These are phyloP conservation scores for Vitis hybrid DNA, from an alignment of 177 flowering plant genomes.

Conservation along the genomic window DNA sequence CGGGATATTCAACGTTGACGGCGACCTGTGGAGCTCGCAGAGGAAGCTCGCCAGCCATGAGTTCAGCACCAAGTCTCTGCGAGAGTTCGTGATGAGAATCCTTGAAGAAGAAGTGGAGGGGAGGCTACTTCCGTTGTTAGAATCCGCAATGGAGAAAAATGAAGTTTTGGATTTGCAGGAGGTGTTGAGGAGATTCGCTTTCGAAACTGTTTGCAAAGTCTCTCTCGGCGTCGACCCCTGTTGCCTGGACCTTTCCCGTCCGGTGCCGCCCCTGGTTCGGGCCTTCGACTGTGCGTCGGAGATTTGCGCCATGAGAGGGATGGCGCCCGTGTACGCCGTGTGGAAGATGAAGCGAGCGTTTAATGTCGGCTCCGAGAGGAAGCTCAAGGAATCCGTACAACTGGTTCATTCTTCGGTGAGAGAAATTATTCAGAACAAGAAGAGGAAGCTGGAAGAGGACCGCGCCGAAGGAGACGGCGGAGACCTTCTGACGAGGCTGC, in stretches of 20 bases:
- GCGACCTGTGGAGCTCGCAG: conserved; percentile 51
- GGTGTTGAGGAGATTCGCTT: conserved; percentile 52
- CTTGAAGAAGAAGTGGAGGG: conserved; percentile 35
- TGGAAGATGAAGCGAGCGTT: conserved; percentile 70
- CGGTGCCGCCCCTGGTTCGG: conserved; percentile 33
- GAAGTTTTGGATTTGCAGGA: conserved; percentile 67
- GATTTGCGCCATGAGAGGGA: conserved; percentile 56
- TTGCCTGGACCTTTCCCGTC: conserved; percentile 39
- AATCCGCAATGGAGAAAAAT: conserved; percentile 25
- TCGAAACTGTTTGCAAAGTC: conserved; percentile 58
- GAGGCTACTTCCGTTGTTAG: conserved; percentile 48
- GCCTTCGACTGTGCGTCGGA: conserved; percentile 70
- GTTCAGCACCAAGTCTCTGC: conserved; percentile 38
- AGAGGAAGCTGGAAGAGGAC: not conserved
- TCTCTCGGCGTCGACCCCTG: conserved; percentile 61
- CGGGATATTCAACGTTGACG: conserved; percentile 77
- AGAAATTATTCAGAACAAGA: conserved; percentile 41
- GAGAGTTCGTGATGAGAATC: conserved; percentile 28
- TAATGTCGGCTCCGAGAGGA: conserved; percentile 54
- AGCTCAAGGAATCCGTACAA: conserved; percentile 47
- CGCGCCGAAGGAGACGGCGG: not conserved
- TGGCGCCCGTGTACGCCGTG: conserved; percentile 43
- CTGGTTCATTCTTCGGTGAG: conserved; percentile 35
- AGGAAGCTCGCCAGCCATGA: conserved; percentile 58
- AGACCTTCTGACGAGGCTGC: conserved; percentile 60